Base-by-base conservation (phyloP, 106 monocot genomes). In the Platanthera guangdongensis region DNA sequence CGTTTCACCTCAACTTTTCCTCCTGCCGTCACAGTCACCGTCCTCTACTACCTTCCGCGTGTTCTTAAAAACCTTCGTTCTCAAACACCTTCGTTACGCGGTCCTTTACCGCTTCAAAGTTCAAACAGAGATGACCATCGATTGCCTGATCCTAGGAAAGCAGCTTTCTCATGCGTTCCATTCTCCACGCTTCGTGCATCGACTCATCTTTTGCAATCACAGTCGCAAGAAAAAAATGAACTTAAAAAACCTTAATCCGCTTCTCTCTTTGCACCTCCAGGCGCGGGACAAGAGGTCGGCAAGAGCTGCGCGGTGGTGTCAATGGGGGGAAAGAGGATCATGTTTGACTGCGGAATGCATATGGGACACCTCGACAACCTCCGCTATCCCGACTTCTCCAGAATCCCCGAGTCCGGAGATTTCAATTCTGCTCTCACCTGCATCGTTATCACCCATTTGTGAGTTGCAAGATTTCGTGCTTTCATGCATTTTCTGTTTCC, bases 301-400 rank as follows among this genome's bases (percentile, higher is more conserved):
- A 99, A 99, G 89, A 99, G 97, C 82, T 99, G 97, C 80, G 88
- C 90, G 8, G 89, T 99, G 77, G 91, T 83, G 13, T 84, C 80
- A n/a, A 80, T 94, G 45, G 89, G 88, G 0, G 97, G 88, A 7
- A 99, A 90, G 80, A 78, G 80, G 64, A 94, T 99, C 59, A 99
- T 99, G 97, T 99, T 99, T 75, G 97, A 99, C 75, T 99, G 97
- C 52, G 97, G 97, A 1, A 99, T 99, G 97, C 97, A 99, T 86
- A 99, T 99, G 97, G 94, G 94, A 8, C 79, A 84, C 83, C 74
- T 70, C 14, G 97, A 94, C 45, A 57, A 78, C 78, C 91, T 83
- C 13, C 72, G 86, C 12, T 99, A 85, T 78, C 97, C 97, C 0
- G 91, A 99, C 64, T 99, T 99, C 86, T 89, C 94, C n/a, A 91